Evolutionary conservation across 225 moss, liverwort and hornwort genomes (phyloP).

Genomic region (Straminergon stramineum): DNA sequence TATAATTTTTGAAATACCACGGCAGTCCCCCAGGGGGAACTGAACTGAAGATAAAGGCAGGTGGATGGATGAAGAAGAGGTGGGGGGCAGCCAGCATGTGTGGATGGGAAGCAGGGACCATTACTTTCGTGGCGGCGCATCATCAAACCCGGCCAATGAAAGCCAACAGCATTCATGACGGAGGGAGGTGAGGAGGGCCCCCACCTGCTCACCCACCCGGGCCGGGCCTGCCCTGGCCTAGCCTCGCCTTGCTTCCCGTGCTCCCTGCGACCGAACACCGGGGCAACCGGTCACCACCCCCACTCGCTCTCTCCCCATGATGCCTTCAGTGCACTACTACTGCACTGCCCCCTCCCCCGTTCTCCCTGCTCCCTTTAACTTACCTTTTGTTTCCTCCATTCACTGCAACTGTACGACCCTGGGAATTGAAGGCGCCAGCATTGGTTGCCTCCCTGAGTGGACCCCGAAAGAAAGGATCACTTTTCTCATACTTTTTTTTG

Average conservation of each 20-base stretch:
- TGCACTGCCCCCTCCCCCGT: neutral
- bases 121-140: constrained; percentile 8
- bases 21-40: no score
- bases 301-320: neutral
- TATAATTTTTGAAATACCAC: neutral
- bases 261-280: neutral
- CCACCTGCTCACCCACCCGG: neutral
- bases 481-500: neutral
- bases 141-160: neutral
- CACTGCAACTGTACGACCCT: neutral
- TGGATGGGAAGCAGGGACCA: constrained; percentile 1
- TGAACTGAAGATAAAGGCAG: neutral
- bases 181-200: neutral
- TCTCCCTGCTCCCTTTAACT: no score
- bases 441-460: neutral
- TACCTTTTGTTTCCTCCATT: neutral
- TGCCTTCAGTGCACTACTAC: neutral
- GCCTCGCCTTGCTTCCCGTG: neutral
- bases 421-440: neutral
- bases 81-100: neutral
- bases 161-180: neutral
- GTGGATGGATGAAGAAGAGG: neutral
- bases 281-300: neutral
- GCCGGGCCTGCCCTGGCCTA: neutral
- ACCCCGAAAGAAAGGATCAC: neutral